Evolutionary conservation across 257 asterid genomes (phyloP).

Genomic region (Petunia axillaris): DNA sequence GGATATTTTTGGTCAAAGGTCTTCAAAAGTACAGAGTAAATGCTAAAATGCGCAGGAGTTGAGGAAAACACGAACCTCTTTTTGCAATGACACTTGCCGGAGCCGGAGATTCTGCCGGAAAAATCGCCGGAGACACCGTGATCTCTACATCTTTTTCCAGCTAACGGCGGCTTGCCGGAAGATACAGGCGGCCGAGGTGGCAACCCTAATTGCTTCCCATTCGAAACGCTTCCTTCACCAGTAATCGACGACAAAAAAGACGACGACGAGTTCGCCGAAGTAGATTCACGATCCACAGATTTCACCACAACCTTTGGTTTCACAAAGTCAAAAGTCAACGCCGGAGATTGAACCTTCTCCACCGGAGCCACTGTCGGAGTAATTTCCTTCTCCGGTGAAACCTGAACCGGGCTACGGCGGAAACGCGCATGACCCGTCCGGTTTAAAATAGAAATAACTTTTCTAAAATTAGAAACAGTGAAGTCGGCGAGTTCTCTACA

Average conservation of each 20-base stretch:
- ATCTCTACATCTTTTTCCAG: constrained; percentile 70
- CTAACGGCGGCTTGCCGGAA: constrained; percentile 67
- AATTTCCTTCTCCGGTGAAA: not conserved
- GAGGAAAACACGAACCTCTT: constrained; percentile 45
- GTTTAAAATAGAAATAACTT: constrained; percentile 47
- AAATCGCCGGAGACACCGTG: constrained; percentile 54
- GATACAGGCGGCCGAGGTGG: constrained; percentile 47
- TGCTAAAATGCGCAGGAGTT: not conserved
- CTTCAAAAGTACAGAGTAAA: not conserved
- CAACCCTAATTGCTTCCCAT: constrained; percentile 55
- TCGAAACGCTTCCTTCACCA: constrained; percentile 83
- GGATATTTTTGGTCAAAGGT: not conserved
- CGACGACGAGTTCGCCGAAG: constrained; percentile 58
- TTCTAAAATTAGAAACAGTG: constrained; percentile 64
- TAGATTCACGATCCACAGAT: constrained; percentile 19
- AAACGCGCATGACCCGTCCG: constrained; percentile 90
- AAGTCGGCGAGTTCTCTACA: constrained; percentile 70
- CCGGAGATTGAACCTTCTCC: not conserved
- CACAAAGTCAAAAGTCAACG: constrained; percentile 59
- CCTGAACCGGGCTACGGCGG: constrained; percentile 65
- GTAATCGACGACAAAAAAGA: constrained; percentile 65
- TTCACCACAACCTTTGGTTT: constrained; percentile 38
- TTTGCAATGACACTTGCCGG: constrained; percentile 72
- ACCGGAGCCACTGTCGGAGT: too few species aligned
- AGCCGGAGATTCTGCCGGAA: constrained; percentile 60